Conservation (phyloP, 106 monocot species). For the Platanthera guangdongensis region DNA sequence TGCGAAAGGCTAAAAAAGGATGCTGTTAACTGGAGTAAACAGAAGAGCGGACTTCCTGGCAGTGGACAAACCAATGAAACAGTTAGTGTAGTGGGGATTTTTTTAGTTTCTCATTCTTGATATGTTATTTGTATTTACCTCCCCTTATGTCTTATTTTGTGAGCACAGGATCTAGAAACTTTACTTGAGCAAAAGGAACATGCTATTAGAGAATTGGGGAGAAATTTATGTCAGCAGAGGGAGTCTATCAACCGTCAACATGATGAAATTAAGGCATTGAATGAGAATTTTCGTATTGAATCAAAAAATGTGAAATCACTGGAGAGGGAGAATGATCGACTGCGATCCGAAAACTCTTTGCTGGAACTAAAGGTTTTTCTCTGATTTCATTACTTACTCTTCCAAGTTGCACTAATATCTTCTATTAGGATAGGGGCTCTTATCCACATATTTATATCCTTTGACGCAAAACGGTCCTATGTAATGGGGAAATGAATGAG, state of each 20-base stretch:
- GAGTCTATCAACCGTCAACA: conserved; percentile 60
- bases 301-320: conserved; percentile 62
- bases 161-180: conserved; percentile 58
- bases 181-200: conserved; percentile 46
- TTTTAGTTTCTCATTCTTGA: conserved; percentile 4
- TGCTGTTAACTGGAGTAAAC: conserved; percentile 22
- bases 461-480: no score
- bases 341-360: conserved; percentile 78
- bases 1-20: conserved; percentile 56
- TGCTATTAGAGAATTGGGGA: conserved; percentile 57
- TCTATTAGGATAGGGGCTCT: no score
- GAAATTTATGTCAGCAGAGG: conserved; percentile 52
- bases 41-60: conserved; percentile 23
- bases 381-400: background rate
- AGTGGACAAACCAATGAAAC: conserved; percentile 21
- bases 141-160: conserved; percentile 4
- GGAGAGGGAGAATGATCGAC: conserved; percentile 81
- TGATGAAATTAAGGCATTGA: conserved; percentile 50
- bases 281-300: conserved; percentile 67
- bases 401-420: no score
- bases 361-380: conserved; percentile 77
- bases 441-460: no score
- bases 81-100: conserved; percentile 30
- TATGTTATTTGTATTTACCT: background rate
- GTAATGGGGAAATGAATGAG: no score